Base-by-base conservation (phyloP, 352 stramenopile genomes). In the Globisporangium perplexum region DNA sequence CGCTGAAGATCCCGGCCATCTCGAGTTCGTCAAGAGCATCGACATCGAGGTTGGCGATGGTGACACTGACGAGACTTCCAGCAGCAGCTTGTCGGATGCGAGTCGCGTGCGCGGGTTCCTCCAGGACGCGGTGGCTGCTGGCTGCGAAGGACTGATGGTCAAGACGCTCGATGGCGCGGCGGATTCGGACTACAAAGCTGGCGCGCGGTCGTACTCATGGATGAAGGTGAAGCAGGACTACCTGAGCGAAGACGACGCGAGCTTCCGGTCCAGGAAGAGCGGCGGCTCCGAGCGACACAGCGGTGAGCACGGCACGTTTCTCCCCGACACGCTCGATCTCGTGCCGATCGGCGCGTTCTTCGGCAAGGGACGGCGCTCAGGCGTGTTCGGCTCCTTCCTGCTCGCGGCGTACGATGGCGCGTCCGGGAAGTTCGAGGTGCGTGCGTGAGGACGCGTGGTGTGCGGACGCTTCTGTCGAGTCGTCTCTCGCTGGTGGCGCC, bases 271-370 rank as follows among this genome's bases (percentile, higher is more conserved):
- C 17, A 20, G 1, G 7, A 18, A 10, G 8, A 12, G 24, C 22
- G 20, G 5, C 17, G 7, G 28, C 17, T 26, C 24, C 18, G 7
- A 35, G 26, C 55, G 46, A 14, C 47, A 31, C 58, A 26, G 1
- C 22, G 56, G 22, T 36, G 62, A 63, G 20, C 75, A 71, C 20
- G 78, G 80, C 15, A 70, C 66, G 7, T 93, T 91, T 52, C 65
- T 93, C 6, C 74, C 78, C 4, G 83, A 93, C 52, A 89, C 96
- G 18, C 79, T 99, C 23, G 98, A 99, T 72, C 76, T 99, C 31
- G 96, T 99, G n/a, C 96, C 96, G 1, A 90, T 99, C 49, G 98
- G 95, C 2, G 98, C 95, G 5, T 99, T 98, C 69, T 86, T 98
- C 57, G 98, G 98, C 35, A 90, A 92, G 66, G 88, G 96, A 1